Conservation (phyloP, 768 basidiomycete genomes). For the Rubroboletus pulcherrimus region DNA sequence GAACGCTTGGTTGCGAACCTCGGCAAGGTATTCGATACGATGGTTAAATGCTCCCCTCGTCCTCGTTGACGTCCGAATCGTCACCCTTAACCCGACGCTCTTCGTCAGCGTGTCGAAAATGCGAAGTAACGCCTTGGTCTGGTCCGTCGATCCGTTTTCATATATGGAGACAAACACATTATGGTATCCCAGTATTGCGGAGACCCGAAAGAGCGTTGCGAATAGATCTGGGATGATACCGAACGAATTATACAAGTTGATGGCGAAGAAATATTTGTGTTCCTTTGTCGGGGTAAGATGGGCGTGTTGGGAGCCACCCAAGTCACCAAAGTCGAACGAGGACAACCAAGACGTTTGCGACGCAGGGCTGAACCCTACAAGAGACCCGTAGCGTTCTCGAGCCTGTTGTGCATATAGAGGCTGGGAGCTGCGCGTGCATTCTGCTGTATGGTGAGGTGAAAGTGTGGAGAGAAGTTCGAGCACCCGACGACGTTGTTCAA, state of each 20-base stretch:
- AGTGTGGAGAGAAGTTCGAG: slow-evolving; percentile 84
- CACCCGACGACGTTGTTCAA: slow-evolving; percentile 81
- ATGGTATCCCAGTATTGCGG: slow-evolving; percentile 90
- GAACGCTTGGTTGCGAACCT: slow-evolving; percentile 98
- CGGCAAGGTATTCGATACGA: slow-evolving; percentile 99
- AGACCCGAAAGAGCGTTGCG: slow-evolving; percentile 90
- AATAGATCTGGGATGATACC: slow-evolving; percentile 97
- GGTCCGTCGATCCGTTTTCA: slow-evolving; percentile 98
- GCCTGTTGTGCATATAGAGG: slow-evolving; percentile 83
- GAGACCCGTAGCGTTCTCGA: slow-evolving; percentile 74
- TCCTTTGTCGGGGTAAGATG: slow-evolving; percentile 44
- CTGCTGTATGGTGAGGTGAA: slow-evolving; percentile 87
- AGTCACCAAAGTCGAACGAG: slow-evolving; percentile 42
- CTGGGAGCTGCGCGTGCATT: slow-evolving; percentile 85
- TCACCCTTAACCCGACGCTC: slow-evolving; percentile 87
- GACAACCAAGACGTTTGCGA: slow-evolving; percentile 59
- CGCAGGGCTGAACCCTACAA: slow-evolving; percentile 74
- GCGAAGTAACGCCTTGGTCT: slow-evolving; percentile 93
- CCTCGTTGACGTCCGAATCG: slow-evolving; percentile 89
- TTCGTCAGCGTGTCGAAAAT: slow-evolving; percentile 93
- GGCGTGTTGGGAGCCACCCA: slow-evolving; percentile 40
- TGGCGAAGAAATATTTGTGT: slow-evolving; percentile 99
- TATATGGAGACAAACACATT: slow-evolving; percentile 99
- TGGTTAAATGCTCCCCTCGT: slow-evolving; percentile 97
- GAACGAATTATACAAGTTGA: slow-evolving; percentile 99